Evolutionary conservation across 495 filamentous ascomycete species (phyloP).

Genomic region (Oidiodendron maius): DNA sequence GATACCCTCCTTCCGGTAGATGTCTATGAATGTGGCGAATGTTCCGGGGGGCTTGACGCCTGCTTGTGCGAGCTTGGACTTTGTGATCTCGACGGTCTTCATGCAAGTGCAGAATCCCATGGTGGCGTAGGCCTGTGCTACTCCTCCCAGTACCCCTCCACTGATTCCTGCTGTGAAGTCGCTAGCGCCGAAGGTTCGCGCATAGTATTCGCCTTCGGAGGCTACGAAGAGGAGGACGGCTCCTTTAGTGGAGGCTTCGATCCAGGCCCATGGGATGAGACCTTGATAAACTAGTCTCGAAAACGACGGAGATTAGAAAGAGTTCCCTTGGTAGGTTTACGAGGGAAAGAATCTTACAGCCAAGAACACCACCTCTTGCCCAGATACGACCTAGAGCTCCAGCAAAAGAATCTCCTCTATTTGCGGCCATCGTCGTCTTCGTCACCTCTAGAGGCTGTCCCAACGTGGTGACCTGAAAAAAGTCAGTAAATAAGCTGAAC

Average conservation of each 20-base stretch:
- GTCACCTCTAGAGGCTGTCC: constrained; percentile 96
- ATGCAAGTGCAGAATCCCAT: constrained; percentile 99
- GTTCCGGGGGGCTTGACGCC: constrained; percentile 84
- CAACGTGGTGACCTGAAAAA: constrained; percentile 67
- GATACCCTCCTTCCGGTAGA: constrained; percentile 92
- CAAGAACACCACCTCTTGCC: constrained; percentile 87
- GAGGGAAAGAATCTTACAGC: constrained; percentile 63
- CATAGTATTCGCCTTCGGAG: constrained; percentile 94
- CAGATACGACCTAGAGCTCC: constrained; percentile 81
- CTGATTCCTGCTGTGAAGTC: constrained; percentile 84
- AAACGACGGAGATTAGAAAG: background rate
- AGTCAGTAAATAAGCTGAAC: too few species aligned
- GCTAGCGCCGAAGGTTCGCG: constrained; percentile 69
- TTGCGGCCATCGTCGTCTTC: constrained; percentile 99
- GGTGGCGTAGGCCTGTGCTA: constrained; percentile 96
- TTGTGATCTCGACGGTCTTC: constrained; percentile 99
- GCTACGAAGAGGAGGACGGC: constrained; percentile 98
- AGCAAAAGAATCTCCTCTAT: constrained; percentile 81
- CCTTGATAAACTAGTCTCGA: constrained; percentile 83
- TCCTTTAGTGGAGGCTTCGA: constrained; percentile 99
- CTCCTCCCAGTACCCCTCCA: constrained; percentile 92
- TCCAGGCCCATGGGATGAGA: constrained; percentile 99
- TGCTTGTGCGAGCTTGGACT: constrained; percentile 82
- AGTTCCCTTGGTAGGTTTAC: background rate
- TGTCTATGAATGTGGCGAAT: constrained; percentile 91